Evolutionary conservation across 2,329 filamentous ascomycete genomes (phyloP).

Genomic region (Fusarium phyllophilum): DNA sequence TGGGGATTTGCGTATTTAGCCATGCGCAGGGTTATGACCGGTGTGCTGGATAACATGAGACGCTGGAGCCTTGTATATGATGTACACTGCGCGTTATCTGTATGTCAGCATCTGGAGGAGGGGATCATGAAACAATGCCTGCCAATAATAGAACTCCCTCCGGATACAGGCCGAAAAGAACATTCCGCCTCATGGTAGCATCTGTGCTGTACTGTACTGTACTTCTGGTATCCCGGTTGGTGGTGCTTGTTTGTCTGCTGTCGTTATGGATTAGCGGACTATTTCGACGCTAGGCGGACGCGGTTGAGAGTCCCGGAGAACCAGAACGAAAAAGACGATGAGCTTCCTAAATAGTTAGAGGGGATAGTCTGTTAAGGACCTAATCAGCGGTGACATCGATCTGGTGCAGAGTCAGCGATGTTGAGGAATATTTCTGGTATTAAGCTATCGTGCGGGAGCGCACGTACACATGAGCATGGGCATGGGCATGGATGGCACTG

Average conservation of each 20-base stretch:
- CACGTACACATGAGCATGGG: neutral
- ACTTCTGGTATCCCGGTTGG: neutral
- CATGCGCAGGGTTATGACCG: neutral
- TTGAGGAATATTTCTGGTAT: neutral
- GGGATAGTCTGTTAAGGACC: conserved; percentile 5
- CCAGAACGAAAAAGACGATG: conserved; percentile 20
- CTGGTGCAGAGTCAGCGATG: conserved; percentile 3
- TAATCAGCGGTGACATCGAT: conserved; percentile 26
- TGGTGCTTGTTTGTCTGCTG: conserved; percentile 8
- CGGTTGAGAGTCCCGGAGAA: conserved; percentile 29
- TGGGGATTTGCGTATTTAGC: conserved; percentile 7
- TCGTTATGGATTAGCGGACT: conserved; percentile 19
- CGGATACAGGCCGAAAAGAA: conserved; percentile 8
- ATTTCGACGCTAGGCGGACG: conserved; percentile 32
- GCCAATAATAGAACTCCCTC: neutral
- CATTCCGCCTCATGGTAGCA: neutral
- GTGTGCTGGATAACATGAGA: conserved; percentile 4
- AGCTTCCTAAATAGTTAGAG: conserved; percentile 9
- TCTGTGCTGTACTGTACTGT: neutral
- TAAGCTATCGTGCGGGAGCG: conserved; percentile 33
- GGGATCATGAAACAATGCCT: neutral
- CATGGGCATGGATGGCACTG: conserved; percentile 41
- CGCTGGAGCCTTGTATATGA: neutral
- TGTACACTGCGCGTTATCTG: neutral
- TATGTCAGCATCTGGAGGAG: conserved; percentile 1